Percentiles rank a stretch among this genome's conserved stretches.
phyloP scores from a whole-genome alignment of 2,329 filamentous ascomycete genomes.

The Diaporthe destruens region DNA sequence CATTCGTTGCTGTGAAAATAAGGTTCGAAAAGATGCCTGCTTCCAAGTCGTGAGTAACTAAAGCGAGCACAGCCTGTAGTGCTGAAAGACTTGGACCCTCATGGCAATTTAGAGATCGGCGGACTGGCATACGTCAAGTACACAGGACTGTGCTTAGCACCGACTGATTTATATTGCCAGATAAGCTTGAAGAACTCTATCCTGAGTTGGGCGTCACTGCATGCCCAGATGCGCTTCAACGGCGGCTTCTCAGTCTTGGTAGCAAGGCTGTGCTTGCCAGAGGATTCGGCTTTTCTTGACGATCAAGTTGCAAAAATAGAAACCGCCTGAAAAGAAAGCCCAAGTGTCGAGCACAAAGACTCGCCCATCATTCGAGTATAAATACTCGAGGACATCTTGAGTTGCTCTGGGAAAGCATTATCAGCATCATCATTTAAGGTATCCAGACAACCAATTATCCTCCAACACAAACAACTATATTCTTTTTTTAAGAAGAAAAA shows the following conservation, averaged over 20 bases:
- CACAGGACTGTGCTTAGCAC: not conserved
- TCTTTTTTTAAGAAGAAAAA: no score
- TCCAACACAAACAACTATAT: no score
- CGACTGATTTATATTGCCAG: constrained; percentile 20
- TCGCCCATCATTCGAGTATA: not conserved
- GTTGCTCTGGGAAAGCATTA: fast-evolving
- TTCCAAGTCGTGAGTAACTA: constrained; percentile 6
- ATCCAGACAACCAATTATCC: not conserved
- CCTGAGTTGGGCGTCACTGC: constrained; percentile 6
- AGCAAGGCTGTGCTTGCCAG: constrained; percentile 13
- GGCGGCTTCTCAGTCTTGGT: constrained; percentile 17
- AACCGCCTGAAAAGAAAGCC: not conserved
- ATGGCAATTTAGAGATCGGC: constrained; percentile 6
- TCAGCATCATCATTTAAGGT: not conserved
- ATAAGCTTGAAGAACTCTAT: constrained; percentile 3
- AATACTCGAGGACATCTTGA: not conserved
- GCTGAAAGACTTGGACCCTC: not conserved
- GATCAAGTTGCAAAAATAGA: constrained; percentile 6
- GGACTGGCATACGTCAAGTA: constrained; percentile 3
- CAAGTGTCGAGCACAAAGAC: not conserved
- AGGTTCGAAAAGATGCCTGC: not conserved
- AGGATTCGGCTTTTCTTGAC: constrained; percentile 5
- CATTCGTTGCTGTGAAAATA: not conserved
- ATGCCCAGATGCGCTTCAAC: not conserved
- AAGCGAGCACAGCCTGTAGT: not conserved